phyloP scores from a whole-genome alignment of 371 early-diverging fungal genomes.

The Mortierella sp. region DNA sequence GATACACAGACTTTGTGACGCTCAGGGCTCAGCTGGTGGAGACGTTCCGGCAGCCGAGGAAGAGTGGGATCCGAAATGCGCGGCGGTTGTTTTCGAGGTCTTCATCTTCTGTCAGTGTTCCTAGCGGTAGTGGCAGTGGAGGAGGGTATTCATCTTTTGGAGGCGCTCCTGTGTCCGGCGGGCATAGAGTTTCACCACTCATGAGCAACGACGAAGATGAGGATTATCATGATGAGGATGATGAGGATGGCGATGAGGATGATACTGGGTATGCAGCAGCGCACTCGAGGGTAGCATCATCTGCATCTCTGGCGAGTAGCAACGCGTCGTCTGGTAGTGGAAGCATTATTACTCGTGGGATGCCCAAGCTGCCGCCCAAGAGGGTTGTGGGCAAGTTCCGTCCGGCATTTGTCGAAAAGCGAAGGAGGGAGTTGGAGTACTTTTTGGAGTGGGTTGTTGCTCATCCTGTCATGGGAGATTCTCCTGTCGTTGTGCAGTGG shows the following conservation, averaged over 20 bases:
- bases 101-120: background rate
- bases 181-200: background rate
- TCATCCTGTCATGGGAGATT: constrained; percentile 47
- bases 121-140: background rate
- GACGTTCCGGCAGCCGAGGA: constrained; percentile 19
- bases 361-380: constrained; percentile 52
- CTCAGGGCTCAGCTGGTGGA: constrained; percentile 40
- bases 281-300: constrained; percentile 19
- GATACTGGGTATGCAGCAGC: background rate
- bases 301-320: background rate
- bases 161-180: background rate
- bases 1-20: constrained; percentile 51
- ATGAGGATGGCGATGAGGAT: constrained; percentile 11
- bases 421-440: constrained; percentile 51
- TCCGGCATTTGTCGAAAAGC: constrained; percentile 50
- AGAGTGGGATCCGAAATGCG: background rate
- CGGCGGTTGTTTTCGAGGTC: constrained; percentile 16
- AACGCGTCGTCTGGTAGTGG: background rate
- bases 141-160: background rate
- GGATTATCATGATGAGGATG: constrained; percentile 23
- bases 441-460: constrained; percentile 57
- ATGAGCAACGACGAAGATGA: constrained; percentile 12
- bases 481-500: constrained; percentile 55
- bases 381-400: constrained; percentile 50
- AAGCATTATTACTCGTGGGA: constrained; percentile 30